Evolutionary conservation across 345 rosid genomes (phyloP).

Genomic region (Aegle marmelos): DNA sequence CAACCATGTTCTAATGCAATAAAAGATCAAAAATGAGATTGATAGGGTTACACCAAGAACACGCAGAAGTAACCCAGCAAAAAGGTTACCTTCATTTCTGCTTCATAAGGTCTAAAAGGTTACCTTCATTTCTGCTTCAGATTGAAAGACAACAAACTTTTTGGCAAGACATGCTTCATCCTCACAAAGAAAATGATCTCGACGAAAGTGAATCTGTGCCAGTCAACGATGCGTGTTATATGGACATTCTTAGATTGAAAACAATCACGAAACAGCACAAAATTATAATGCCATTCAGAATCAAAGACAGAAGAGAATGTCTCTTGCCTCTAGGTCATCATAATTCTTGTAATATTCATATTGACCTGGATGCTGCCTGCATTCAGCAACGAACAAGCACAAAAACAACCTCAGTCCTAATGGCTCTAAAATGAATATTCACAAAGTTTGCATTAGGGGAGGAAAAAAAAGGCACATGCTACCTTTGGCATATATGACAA

Average conservation of each 20-base stretch:
- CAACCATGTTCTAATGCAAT: not conserved
- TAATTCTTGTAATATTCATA: conserved; percentile 84
- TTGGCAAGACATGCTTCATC: conserved; percentile 91
- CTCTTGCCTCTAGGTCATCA: conserved; percentile 83
- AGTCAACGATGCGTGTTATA: conserved; percentile 12
- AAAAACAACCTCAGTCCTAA: not conserved
- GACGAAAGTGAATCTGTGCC: conserved; percentile 80
- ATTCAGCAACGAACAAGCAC: conserved; percentile 6
- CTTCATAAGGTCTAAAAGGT: conserved; percentile 16
- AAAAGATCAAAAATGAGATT: not conserved
- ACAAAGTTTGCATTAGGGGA: not conserved
- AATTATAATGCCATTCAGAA: not conserved
- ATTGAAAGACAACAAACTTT: conserved; percentile 81
- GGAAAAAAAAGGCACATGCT: not conserved
- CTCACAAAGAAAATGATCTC: conserved; percentile 89
- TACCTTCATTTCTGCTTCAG: conserved; percentile 93
- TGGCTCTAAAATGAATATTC: not conserved
- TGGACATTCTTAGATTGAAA: not conserved
- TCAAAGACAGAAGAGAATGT: not conserved
- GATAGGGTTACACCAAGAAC: not conserved
- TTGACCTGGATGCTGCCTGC: conserved; percentile 90
- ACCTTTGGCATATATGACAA: conserved; percentile 96
- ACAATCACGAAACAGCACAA: not conserved
- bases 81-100: conserved; percentile 77
- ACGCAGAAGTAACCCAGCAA: not conserved